These are phyloP conservation scores for Venturia effusa DNA, from an alignment of 2,329 filamentous ascomycete genomes.

Conservation along the genomic window DNA sequence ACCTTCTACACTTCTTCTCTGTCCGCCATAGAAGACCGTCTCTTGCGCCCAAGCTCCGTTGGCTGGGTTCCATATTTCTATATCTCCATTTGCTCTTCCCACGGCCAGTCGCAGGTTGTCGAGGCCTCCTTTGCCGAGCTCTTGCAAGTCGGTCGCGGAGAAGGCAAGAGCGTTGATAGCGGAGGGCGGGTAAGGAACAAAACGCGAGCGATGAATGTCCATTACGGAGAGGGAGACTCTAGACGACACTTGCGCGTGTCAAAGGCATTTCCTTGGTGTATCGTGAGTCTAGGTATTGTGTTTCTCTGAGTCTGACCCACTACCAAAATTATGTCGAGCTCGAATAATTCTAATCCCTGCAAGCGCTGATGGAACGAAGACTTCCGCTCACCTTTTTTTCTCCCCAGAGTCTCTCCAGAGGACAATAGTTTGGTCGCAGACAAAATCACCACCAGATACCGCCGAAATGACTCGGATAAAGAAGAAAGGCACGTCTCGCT, in stretches of 20 bases:
- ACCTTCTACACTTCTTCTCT: constrained; percentile 79
- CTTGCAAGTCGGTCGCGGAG: constrained; percentile 50
- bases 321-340: background rate
- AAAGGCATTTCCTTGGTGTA: background rate
- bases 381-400: background rate
- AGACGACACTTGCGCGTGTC: background rate
- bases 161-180: constrained; percentile 93
- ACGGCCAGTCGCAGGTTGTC: constrained; percentile 68
- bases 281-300: background rate
- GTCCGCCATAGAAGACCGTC: constrained; percentile 69
- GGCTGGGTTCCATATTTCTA: constrained; percentile 93
- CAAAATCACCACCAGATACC: background rate
- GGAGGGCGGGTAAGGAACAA: constrained; percentile 83
- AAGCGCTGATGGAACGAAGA: background rate
- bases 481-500: constrained; percentile 50
- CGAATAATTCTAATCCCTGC: background rate
- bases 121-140: constrained; percentile 26
- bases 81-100: constrained; percentile 86
- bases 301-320: background rate
- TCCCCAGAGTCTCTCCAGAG: background rate
- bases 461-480: constrained; percentile 25
- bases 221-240: constrained; percentile 37
- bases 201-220: constrained; percentile 96
- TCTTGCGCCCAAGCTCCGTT: constrained; percentile 83
- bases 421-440: background rate